A percentile compares a stretch with the other conserved stretches of the same genome.
These are phyloP conservation scores for Globisporangium spiculum DNA, from an alignment of 352 stramenopile species.

Conservation along the genomic window DNA sequence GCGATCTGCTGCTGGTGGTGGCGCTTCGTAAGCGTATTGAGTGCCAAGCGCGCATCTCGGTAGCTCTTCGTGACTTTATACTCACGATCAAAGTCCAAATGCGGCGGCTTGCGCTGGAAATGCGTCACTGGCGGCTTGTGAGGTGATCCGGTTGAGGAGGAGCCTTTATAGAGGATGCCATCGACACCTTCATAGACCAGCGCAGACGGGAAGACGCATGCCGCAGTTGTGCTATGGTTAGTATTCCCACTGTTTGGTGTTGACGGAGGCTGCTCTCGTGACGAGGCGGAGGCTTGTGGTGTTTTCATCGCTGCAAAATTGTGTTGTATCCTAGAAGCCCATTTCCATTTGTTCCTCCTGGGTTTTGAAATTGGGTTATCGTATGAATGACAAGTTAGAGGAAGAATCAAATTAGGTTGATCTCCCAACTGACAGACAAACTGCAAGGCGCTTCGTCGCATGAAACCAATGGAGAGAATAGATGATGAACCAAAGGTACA, in stretches of 20 bases:
- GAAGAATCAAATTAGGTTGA: background rate
- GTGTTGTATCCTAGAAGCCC: background rate
- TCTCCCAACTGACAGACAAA: background rate
- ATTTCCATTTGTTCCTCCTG: background rate
- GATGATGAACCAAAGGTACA: background rate
- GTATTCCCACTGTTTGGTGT: background rate
- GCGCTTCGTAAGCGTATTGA: slow-evolving; percentile 44
- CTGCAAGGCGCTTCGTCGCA: background rate
- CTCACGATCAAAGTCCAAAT: slow-evolving; percentile 51
- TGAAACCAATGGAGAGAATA: slow-evolving; percentile 13
- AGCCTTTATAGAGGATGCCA: slow-evolving; percentile 45
- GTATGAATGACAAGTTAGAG: background rate
- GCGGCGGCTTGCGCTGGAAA: slow-evolving; percentile 59
- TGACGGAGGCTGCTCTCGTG: background rate
- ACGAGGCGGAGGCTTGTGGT: background rate
- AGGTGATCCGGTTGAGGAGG: background rate
- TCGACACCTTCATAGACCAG: slow-evolving; percentile 33
- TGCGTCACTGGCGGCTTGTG: background rate
- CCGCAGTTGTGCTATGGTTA: background rate
- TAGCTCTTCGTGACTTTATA: slow-evolving; percentile 48
- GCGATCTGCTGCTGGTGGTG: slow-evolving; percentile 48
- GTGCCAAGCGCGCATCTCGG: slow-evolving; percentile 36
- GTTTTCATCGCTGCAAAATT: background rate
- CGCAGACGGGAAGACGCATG: slow-evolving; percentile 24
- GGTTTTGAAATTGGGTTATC: background rate